Base-by-base conservation (phyloP, 1,284 basidiomycete species). In the Phellopilus nigrolimitatus region DNA sequence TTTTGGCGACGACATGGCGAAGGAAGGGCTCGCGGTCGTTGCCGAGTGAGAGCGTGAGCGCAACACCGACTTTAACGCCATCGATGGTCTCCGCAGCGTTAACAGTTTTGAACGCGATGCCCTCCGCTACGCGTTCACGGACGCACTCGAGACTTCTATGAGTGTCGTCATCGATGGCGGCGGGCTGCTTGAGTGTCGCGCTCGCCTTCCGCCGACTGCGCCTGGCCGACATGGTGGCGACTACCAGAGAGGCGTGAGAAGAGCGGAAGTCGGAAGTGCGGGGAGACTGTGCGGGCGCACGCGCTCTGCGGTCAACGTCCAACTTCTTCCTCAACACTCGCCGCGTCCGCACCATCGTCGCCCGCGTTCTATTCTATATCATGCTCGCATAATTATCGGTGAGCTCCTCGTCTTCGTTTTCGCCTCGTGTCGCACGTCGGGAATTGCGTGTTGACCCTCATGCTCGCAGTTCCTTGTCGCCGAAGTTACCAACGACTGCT, bases 51-150 rank as follows among this genome's bases (percentile, higher is more conserved):
- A 83, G 72, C 9, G 78, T 79, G 8, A 82, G 63, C 40, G 73
- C 66, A 10, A 87, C 80, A 43, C 79, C 78, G 40, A 82, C 67
- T 54, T 74, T 72, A 10, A 76, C 75, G 21, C 70, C 75, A 46
- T 81, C 75, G 13, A 76, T 57, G 0, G 58, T 56, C 58, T 76
- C 71, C 2, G 77, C 70, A 51, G 76, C 17, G 13, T 31, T 51
- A 27, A 51, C 22, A 5, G 37, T 37, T 2, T 45, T 34, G 13
- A 34, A 17, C 8, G 51, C 51, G 17, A 47, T 34, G 25, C 38
- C 28, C 7, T 12, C 4, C 4, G 51, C 51, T n/a, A 44, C 51
- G 13, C 41, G 51, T 1, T 27, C 25, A 10, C 51, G 51, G 10
- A 53, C 31, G 38, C 13, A 27, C 15, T 40, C 37, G 27, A 53